These are phyloP conservation scores for Saturnispora halmiae DNA, from an alignment of 805 yeast species.

Conservation along the genomic window DNA sequence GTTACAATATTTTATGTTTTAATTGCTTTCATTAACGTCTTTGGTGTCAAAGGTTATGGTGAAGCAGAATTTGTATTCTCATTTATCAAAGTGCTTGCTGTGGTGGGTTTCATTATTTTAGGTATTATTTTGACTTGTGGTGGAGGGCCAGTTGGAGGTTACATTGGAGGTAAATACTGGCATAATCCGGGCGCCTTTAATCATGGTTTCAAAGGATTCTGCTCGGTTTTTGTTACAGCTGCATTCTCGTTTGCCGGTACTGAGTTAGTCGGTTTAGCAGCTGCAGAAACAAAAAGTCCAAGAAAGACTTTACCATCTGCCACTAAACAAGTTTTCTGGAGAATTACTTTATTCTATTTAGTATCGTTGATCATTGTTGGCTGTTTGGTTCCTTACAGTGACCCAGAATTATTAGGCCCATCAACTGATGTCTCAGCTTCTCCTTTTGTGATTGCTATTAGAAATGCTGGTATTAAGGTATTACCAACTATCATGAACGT, in stretches of 20 bases:
- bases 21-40: slow-evolving; percentile 40
- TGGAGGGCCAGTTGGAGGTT: slow-evolving; percentile 45
- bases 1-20: slow-evolving; percentile 42
- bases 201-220: slow-evolving; percentile 45
- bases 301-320: slow-evolving; percentile 50
- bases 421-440: slow-evolving; percentile 48
- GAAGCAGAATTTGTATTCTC: slow-evolving; percentile 53
- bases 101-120: slow-evolving; percentile 46
- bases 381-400: slow-evolving; percentile 47
- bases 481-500: slow-evolving; percentile 61
- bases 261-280: slow-evolving; percentile 51
- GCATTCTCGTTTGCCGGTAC: slow-evolving; percentile 55
- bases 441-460: slow-evolving; percentile 58
- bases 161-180: slow-evolving; percentile 51
- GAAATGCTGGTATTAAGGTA: slow-evolving; percentile 47
- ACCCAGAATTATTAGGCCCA: slow-evolving; percentile 38
- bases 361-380: slow-evolving; percentile 43
- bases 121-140: slow-evolving; percentile 50
- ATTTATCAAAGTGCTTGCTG: slow-evolving; percentile 41
- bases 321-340: slow-evolving; percentile 51
- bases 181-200: slow-evolving; percentile 47
- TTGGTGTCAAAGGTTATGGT: slow-evolving; percentile 55
- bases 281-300: slow-evolving; percentile 51
- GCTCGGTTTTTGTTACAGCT: slow-evolving; percentile 49
- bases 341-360: slow-evolving; percentile 46